These are phyloP conservation scores for Saccharum spontaneum DNA, from an alignment of 176 grass and related monocot species.

Conservation along the genomic window DNA sequence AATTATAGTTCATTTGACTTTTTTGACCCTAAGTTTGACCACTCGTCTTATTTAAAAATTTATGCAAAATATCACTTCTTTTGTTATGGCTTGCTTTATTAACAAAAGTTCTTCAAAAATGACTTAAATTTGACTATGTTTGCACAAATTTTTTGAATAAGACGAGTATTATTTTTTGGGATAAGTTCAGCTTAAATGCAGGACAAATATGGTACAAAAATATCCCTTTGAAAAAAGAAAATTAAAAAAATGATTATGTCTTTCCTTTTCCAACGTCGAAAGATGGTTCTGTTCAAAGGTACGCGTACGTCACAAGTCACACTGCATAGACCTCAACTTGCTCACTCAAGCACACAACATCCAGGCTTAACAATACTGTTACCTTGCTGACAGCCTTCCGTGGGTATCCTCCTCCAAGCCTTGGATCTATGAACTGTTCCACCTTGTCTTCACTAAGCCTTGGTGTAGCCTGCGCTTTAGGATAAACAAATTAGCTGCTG, in stretches of 20 bases:
- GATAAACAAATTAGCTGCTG: background rate
- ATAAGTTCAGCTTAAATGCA: background rate
- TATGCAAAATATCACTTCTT: too few relatives aligned
- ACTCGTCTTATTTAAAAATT: too few relatives aligned
- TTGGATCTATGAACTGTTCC: constrained; percentile 44
- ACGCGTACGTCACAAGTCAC: too few relatives aligned
- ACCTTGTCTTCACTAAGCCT: constrained; percentile 53
- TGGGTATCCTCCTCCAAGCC: constrained; percentile 39
- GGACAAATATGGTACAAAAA: background rate
- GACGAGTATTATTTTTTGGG: background rate
- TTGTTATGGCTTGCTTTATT: too few relatives aligned
- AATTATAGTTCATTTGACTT: too few relatives aligned
- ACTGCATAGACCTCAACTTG: background rate
- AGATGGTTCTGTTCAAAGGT: background rate
- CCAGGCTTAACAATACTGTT: background rate
- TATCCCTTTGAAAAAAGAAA: background rate
- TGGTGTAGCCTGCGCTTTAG: constrained; percentile 17
- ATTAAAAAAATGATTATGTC: background rate
- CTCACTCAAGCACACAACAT: background rate
- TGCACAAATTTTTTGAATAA: too few relatives aligned
- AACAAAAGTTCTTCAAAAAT: too few relatives aligned
- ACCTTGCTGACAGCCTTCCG: constrained; percentile 46
- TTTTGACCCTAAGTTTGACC: too few relatives aligned
- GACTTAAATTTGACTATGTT: too few relatives aligned
- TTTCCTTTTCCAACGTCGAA: background rate